Base-by-base conservation (phyloP, 2,329 filamentous ascomycete genomes). In the Tricladium varicosporioides region DNA sequence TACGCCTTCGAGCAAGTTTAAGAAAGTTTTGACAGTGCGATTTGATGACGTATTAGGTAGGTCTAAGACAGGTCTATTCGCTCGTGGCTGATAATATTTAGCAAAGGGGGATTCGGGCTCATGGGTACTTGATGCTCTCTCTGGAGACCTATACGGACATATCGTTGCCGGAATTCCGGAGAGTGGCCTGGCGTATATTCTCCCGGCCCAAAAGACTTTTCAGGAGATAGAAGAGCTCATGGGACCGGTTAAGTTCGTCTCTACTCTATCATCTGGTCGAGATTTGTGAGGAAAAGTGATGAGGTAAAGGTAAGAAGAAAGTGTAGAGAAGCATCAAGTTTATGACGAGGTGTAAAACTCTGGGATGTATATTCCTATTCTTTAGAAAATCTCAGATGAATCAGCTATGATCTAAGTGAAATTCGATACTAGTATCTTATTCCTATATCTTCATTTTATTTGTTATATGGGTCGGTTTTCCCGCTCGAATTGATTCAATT, bases 91-190 rank as follows among this genome's bases (percentile, higher is more conserved):
- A 49, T 42, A 18, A 1, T 16, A 18, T 15, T 40, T 19, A 56
- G 54, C 31, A 27, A 16, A 53, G 40, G 63, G 63, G 2, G 58
- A 65, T 47, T 63, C 48, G 46, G 62, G 63, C 3, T 55, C 60
- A 14, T 65, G 63, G 63, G 60, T 66, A 19, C 46, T 66, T 14
- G 59, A 64, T 48, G 15, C 40, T 15, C 11, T 3, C 4, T 63
- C 16, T 40, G 40, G 33, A 27, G 57, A 60, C 14, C 52, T 66
- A 1, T 61, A 60, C 53, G 63, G 64, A 1, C 60, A 64, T 51
- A 49, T 66, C 22, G 60, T 64, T 32, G 62, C 62, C 11, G 58
- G 54, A 13, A 7, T 43, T 18, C 40, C 51, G 2, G 54, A 42
- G 14, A 13, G 5, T 5, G 19, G 31, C 2, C 5, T 36, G 2